Evolutionary conservation across 1,284 basidiomycete genomes (phyloP).

Genomic region (Fomitopsis schrenkii): DNA sequence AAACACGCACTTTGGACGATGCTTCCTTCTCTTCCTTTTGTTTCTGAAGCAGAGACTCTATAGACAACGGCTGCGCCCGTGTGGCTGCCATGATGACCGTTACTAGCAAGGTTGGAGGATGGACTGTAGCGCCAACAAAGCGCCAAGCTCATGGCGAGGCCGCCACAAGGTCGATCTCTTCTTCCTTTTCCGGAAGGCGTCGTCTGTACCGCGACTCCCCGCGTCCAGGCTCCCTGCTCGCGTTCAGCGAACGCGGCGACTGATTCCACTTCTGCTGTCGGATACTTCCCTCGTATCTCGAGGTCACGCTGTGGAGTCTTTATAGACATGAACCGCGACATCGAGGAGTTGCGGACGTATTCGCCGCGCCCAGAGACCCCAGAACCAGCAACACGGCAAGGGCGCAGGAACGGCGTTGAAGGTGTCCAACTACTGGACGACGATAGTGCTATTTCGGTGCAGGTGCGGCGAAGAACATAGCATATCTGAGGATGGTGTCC

Average conservation of each 20-base stretch:
- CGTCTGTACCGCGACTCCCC: background rate
- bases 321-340: conserved; percentile 19
- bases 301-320: background rate
- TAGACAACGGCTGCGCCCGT: conserved; percentile 65
- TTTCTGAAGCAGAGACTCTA: conserved; percentile 81
- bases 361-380: conserved; percentile 57
- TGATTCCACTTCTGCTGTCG: background rate
- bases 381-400: conserved; percentile 55
- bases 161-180: background rate
- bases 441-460: conserved; percentile 60
- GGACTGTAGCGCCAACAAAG: background rate
- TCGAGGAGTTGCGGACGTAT: conserved; percentile 33
- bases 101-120: background rate
- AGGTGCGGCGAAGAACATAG: conserved; percentile 36
- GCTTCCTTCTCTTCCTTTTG: conserved; percentile 87
- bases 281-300: background rate
- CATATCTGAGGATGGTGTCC: background rate
- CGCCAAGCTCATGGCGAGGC: background rate
- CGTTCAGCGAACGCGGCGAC: background rate
- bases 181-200: background rate
- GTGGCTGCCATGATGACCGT: conserved; percentile 30
- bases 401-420: conserved; percentile 44
- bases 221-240: background rate
- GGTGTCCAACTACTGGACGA: conserved; percentile 53
- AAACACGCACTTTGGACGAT: conserved; percentile 68